Evolutionary conservation across 83 land plant genomes (phyloP).

Genomic region (Diphasiastrum complanatum): DNA sequence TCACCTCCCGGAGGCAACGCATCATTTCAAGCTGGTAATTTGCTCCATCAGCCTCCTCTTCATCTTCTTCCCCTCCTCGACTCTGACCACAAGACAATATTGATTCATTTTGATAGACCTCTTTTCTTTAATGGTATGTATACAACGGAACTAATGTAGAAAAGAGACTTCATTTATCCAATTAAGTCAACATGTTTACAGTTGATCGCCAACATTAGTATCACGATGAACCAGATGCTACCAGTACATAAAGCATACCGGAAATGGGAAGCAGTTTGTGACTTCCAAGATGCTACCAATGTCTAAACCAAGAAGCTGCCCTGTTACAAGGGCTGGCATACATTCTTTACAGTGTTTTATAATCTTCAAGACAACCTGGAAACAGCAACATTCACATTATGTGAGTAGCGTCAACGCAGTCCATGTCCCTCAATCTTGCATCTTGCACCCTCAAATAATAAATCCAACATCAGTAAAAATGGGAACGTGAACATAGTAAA

Average conservation of each 20-base stretch:
- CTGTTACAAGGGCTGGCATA: constrained; percentile 84
- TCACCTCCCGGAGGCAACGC: constrained; percentile 91
- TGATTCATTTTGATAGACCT: background rate
- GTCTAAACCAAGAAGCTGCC: constrained; percentile 91
- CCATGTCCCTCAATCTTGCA: too few relatives aligned
- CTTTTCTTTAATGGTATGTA: background rate
- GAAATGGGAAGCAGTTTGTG: constrained; percentile 90
- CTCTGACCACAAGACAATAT: constrained; percentile 35
- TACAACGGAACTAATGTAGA: background rate
- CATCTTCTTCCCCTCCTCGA: constrained; percentile 77
- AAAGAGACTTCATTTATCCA: too few relatives aligned
- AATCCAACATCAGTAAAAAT: too few relatives aligned
- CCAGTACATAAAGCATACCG: constrained; percentile 74
- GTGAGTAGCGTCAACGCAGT: too few relatives aligned
- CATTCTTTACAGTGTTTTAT: constrained; percentile 94
- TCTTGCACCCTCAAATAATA: too few relatives aligned
- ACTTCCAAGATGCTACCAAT: constrained; percentile 94
- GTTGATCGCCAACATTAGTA: background rate
- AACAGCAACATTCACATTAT: too few relatives aligned
- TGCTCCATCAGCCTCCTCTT: constrained; percentile 89
- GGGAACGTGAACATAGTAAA: too few relatives aligned
- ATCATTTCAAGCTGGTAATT: constrained; percentile 98
- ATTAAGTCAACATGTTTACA: background rate
- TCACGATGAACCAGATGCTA: too few relatives aligned
- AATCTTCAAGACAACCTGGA: constrained; percentile 76